These are phyloP conservation scores for Scleroderma bovista DNA, from an alignment of 768 basidiomycete species.

Conservation along the genomic window DNA sequence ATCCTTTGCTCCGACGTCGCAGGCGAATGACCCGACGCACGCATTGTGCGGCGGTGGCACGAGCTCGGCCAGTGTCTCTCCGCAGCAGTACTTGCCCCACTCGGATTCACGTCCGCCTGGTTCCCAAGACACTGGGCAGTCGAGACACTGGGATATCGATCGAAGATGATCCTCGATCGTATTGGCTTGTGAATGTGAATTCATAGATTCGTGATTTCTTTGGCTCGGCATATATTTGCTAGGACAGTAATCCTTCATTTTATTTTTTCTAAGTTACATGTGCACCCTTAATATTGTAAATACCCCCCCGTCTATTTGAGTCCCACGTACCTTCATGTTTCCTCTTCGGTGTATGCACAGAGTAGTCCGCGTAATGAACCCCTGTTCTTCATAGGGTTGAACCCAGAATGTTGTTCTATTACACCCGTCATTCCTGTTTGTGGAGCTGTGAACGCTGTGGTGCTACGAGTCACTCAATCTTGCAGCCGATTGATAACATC, in stretches of 20 bases:
- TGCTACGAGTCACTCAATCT: too few species aligned
- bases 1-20: too few species aligned
- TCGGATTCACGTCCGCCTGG: conserved; percentile 35
- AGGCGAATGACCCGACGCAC: too few species aligned
- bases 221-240: conserved; percentile 26
- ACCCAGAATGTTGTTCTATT: not conserved
- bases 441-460: too few species aligned
- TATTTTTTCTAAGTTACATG: conserved; percentile 29
- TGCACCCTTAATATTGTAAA: conserved; percentile 33
- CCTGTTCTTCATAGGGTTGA: not conserved
- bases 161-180: conserved; percentile 43
- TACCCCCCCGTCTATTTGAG: conserved; percentile 19
- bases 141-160: conserved; percentile 43
- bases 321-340: conserved; percentile 12
- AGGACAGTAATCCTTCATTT: conserved; percentile 35
- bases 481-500: not conserved
- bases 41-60: conserved; percentile 33
- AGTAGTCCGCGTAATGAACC: conserved; percentile 23
- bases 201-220: conserved; percentile 31
- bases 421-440: too few species aligned
- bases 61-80: conserved; percentile 23
- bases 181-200: conserved; percentile 23
- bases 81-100: conserved; percentile 36
- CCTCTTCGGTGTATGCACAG: conserved; percentile 13
- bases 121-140: conserved; percentile 23